Conservation (phyloP, 192 early-diverging fungal species). For the Rhizophagus prolifer region DNA sequence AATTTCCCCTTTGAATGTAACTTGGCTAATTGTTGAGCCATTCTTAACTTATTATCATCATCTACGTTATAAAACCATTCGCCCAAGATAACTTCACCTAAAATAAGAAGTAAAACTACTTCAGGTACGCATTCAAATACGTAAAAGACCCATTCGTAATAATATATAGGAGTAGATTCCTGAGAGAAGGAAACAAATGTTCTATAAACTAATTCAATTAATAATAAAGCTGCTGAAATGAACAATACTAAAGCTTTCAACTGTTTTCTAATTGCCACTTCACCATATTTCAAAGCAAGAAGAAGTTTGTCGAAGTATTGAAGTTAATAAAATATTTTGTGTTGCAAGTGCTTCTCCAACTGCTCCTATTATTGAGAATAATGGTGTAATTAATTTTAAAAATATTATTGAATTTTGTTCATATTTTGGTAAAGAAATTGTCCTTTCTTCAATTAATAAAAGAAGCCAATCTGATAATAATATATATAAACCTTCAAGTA, state of each 20-base stretch:
- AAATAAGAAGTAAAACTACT: constrained; percentile 6
- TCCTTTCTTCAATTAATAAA: background rate
- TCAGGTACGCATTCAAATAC: constrained; percentile 19
- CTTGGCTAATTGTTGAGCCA: background rate
- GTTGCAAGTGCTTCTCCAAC: background rate
- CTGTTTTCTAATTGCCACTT: background rate
- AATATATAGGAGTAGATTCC: background rate
- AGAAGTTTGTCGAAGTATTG: background rate
- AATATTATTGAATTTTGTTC: background rate
- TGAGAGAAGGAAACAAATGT: background rate
- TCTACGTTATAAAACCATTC: constrained; percentile 44
- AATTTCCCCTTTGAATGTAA: background rate
- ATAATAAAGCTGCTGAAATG: background rate
- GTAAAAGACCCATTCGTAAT: constrained; percentile 4
- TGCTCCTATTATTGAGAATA: background rate
- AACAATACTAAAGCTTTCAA: background rate
- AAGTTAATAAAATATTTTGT: background rate
- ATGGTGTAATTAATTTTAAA: background rate
- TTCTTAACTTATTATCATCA: background rate
- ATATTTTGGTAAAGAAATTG: background rate
- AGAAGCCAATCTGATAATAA: background rate
- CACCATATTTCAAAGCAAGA: background rate
- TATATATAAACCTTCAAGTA: background rate
- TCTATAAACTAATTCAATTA: constrained; percentile 17
- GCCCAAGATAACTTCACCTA: constrained; percentile 1